Conservation (phyloP, 2,329 filamentous ascomycete species). For the Penicillium aurantiogriseum region DNA sequence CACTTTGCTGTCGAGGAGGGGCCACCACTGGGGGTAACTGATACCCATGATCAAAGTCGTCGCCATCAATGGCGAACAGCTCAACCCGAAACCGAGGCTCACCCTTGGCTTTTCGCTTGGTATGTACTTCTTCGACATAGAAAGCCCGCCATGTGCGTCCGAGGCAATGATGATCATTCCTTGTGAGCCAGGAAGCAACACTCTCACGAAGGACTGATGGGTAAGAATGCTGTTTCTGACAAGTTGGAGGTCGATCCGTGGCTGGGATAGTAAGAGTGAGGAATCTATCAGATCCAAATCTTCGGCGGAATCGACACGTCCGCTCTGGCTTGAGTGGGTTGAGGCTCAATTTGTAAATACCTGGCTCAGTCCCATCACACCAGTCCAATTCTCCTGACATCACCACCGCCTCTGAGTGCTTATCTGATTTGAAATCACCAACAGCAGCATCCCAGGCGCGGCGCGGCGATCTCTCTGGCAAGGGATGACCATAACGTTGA, state of each 20-base stretch:
- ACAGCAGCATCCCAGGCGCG: conserved; percentile 38
- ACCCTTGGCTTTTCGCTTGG: conserved; percentile 28
- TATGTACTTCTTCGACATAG: conserved; percentile 43
- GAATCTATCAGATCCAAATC: conserved; percentile 49
- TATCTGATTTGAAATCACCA: conserved; percentile 33
- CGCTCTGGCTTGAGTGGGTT: conserved; percentile 44
- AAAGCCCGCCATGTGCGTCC: conserved; percentile 48
- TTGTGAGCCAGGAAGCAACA: conserved; percentile 42
- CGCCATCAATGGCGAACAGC: conserved; percentile 48
- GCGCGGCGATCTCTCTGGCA: conserved; percentile 34
- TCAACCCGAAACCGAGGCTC: conserved; percentile 33
- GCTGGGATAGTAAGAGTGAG: conserved; percentile 41
- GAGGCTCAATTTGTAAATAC: conserved; percentile 41
- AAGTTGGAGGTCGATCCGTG: conserved; percentile 27
- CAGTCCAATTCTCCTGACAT: conserved; percentile 44
- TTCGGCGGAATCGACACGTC: conserved; percentile 47
- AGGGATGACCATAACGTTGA: conserved; percentile 21
- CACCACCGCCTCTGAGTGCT: conserved; percentile 39
- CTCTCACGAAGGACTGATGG: conserved; percentile 33
- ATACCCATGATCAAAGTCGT: conserved; percentile 34
- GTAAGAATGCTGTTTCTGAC: conserved; percentile 24
- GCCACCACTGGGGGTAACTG: conserved; percentile 18
- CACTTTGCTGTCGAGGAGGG: conserved; percentile 24
- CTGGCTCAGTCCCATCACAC: conserved; percentile 31
- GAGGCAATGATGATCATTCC: conserved; percentile 39